Base-by-base conservation (phyloP, 1,284 basidiomycete species). In the Rhizoctonia solani region DNA sequence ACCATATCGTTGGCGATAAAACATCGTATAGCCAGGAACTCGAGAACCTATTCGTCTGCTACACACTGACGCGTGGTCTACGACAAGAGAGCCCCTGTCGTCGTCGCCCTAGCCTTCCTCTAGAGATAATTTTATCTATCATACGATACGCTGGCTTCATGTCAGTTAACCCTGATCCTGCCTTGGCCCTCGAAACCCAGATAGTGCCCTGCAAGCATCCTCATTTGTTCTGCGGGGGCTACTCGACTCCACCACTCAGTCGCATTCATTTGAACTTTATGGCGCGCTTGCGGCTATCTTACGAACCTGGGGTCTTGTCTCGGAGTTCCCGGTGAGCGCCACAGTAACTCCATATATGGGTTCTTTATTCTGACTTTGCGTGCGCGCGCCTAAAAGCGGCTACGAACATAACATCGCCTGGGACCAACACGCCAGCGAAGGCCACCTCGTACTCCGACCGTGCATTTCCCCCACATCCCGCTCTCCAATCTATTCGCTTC, bases 51-150 rank as follows among this genome's bases (percentile, higher is more conserved):
- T 56, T 25, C 27, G 54, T 56, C 27, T 56, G 54, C 39, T 56
- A 56, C 25, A 56, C 37, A 27, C 54, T 56, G 16, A 44, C 54
- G n/a, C 54, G 39, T 56, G 54, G 54, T 30, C 21, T 56, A 5
- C 34, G 30, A 25, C n/a, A 23, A 1, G 37, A 27, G 3, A 23
- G 37, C 2, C 25, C 25, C n/a, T 39, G 4, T 25, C 34, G 23
- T 42, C 23, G 54, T 25, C 34, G 54, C 21, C 54, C 54, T 13
- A 30, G 32, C 19, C 23, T 56, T 9, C 54, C 54, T 21, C 39
- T 44, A 5, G 54, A 56, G 39, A 34, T 56, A 21, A 56, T 56
- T 8, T 16, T 56, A 13, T 21, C 19, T 14, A 56, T 56, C 13
- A 56, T 37, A 1, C 3, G 54, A 9, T 56, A 39, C 25, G 54